Evolutionary conservation across 768 basidiomycete species (phyloP), one percentile per base, ranked within the genome.

Genomic region (Porpolomopsis calyptriformis): DNA sequence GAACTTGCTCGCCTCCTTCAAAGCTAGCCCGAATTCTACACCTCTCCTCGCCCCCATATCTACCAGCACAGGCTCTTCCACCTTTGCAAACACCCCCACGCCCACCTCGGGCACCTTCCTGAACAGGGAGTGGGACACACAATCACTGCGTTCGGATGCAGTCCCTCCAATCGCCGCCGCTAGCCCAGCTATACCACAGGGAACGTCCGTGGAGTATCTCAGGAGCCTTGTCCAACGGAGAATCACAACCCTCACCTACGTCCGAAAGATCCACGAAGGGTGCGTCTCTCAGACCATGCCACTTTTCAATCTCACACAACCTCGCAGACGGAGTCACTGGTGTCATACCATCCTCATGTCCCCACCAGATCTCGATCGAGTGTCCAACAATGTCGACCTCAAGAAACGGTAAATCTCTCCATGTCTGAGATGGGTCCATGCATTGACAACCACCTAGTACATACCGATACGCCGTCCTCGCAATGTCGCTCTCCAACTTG

Each of bases 201-300:
- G 80, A 11, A 82, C 84, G 23, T 81, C 82, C 7, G 74, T 85
- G 46, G 88, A 91, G 57, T 80, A 82, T 57, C 68, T 91, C 47
- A 67, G 88, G 45, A 85, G 85, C 55, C 66, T 87, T 40, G 77
- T 90, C 7, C 80, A 83, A 67, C 91, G 89, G 68, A 71, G 90
- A 50, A 82, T 91, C 46, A 73, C 85, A 55, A 88, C 88, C 18
- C 67, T 91, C 53, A 89, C 85, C 0, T 91, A 92, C 60, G 69
- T 91, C 61, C 74, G 85, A 53, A 86, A 78, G 55, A 81, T 88
- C 25, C 84, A 90, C 52, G 86, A 90, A 63, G 90, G 90, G 85
- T 89, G 52, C 55, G 80, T 72, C 41, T n/a, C 37, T 18, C 43
- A 38, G 23, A 45, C 40, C 23, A 33, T 35, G 6, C 19, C 26